Conservation (phyloP, 805 yeast genomes). For the Cyberlindnera bimundalis region DNA sequence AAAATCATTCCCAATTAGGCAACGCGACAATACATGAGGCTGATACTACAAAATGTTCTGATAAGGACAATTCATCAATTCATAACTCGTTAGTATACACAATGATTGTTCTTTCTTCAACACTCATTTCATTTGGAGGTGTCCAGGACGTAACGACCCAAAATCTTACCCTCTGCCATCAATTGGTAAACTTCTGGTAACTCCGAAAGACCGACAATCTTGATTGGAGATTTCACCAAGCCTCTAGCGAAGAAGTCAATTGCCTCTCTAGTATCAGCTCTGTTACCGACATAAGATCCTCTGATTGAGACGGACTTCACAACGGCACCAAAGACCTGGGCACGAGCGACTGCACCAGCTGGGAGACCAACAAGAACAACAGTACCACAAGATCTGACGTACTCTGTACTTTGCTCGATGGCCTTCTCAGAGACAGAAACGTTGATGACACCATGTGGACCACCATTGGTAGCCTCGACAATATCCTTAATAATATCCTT, state of each 20-base stretch:
- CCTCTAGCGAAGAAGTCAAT: slow-evolving; percentile 67
- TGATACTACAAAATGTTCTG: neutral
- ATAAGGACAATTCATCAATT: neutral
- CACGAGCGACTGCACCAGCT: slow-evolving; percentile 44
- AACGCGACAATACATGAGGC: too few relatives aligned
- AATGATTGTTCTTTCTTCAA: neutral
- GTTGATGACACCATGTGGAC: slow-evolving; percentile 61
- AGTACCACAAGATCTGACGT: slow-evolving; percentile 57
- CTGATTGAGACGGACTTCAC: slow-evolving; percentile 44
- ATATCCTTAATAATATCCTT: slow-evolving; percentile 49
- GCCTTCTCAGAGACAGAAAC: slow-evolving; percentile 56
- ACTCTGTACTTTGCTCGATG: slow-evolving; percentile 45
- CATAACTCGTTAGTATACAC: neutral
- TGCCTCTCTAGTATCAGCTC: slow-evolving; percentile 53
- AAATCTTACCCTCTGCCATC: slow-evolving; percentile 53
- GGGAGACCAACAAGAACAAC: slow-evolving; percentile 62
- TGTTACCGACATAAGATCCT: slow-evolving; percentile 32
- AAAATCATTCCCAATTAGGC: too few relatives aligned
- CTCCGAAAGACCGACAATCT: slow-evolving; percentile 52
- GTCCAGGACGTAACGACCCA: slow-evolving; percentile 84
- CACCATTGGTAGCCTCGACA: slow-evolving; percentile 51
- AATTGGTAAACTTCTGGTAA: slow-evolving; percentile 48
- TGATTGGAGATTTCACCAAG: slow-evolving; percentile 57
- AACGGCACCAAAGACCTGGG: slow-evolving; percentile 47
- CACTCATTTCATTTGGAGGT: slow-evolving; percentile 54